These are phyloP conservation scores for Rhododendron kiyosumense DNA, from an alignment of 148 eudicot species.

Conservation along the genomic window DNA sequence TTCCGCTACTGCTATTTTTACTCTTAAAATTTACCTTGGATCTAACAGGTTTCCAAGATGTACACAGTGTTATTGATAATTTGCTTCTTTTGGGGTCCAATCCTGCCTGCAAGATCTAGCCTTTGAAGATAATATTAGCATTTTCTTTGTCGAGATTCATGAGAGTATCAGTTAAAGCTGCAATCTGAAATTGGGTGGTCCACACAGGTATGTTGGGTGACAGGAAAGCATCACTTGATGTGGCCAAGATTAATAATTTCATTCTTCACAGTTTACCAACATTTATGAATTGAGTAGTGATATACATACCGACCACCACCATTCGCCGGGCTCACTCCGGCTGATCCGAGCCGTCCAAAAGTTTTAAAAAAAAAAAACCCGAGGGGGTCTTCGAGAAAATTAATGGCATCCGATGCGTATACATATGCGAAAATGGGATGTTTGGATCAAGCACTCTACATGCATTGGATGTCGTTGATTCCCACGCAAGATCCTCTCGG, in stretches of 20 bases:
- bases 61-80: not conserved
- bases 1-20: not conserved
- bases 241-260: conserved; percentile 1
- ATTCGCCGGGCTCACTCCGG: too few species aligned
- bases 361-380: too few species aligned
- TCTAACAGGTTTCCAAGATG: not conserved
- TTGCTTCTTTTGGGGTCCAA: not conserved
- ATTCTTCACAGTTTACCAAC: not conserved
- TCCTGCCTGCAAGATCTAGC: not conserved
- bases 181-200: not conserved
- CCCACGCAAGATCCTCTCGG: too few species aligned
- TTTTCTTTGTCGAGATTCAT: not conserved
- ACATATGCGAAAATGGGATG: too few species aligned
- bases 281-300: not conserved
- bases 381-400: too few species aligned
- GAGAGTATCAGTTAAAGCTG: conserved; percentile 1
- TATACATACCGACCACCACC: too few species aligned
- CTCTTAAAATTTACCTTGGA: not conserved
- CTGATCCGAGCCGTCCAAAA: too few species aligned
- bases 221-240: not conserved
- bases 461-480: too few species aligned
- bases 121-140: not conserved
- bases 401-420: too few species aligned
- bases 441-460: too few species aligned
- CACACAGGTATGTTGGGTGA: not conserved